Conservation (phyloP, 345 rosid species). For the Mangifera indica region DNA sequence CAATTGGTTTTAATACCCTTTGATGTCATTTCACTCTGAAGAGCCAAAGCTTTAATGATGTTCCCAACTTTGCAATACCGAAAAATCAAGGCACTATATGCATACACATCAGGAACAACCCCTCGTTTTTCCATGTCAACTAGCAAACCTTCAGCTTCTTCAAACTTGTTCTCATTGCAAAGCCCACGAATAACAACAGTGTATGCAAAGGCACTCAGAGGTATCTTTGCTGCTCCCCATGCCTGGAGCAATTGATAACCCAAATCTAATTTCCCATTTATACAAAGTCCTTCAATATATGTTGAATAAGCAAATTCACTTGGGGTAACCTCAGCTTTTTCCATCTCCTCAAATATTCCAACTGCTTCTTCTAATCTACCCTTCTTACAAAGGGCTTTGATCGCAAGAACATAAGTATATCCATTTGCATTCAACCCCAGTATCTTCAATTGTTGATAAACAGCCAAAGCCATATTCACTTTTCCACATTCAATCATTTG, state of each 20-base stretch:
- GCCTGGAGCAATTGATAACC: constrained; percentile 42
- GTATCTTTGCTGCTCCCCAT: constrained; percentile 26
- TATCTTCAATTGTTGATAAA: constrained; percentile 46
- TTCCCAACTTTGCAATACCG: constrained; percentile 46
- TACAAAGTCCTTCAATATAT: constrained; percentile 67
- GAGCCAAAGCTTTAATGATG: constrained; percentile 42
- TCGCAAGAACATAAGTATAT: constrained; percentile 52
- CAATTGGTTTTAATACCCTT: constrained; percentile 59
- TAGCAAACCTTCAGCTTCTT: constrained; percentile 53
- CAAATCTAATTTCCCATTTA: constrained; percentile 32
- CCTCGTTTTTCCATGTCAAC: constrained; percentile 48
- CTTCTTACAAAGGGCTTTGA: constrained; percentile 61
- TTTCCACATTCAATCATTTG: constrained; percentile 42
- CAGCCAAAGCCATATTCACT: constrained; percentile 43
- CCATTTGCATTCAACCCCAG: constrained; percentile 47
- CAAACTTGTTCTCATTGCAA: constrained; percentile 53
- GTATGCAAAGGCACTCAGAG: constrained; percentile 41
- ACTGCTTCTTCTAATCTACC: constrained; percentile 50
- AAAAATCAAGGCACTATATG: constrained; percentile 44
- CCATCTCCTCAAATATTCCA: constrained; percentile 45
- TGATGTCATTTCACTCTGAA: constrained; percentile 42
- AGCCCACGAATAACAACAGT: constrained; percentile 52
- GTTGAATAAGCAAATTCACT: constrained; percentile 48
- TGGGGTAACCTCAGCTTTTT: constrained; percentile 37
- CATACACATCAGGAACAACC: constrained; percentile 42